These are phyloP conservation scores for Apostasia ramifera DNA, from an alignment of 106 monocot species.

Conservation along the genomic window DNA sequence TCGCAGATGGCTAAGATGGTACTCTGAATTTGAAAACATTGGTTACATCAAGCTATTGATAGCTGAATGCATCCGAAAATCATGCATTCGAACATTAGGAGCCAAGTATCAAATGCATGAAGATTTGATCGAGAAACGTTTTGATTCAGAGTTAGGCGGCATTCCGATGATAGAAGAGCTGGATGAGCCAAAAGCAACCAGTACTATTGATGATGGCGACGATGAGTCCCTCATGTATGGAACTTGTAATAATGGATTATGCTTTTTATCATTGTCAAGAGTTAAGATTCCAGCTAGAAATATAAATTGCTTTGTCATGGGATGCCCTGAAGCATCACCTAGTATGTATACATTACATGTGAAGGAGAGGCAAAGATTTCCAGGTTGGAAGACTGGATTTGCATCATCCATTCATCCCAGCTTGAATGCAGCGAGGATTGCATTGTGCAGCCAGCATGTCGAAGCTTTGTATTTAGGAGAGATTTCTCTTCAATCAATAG, in stretches of 20 bases:
- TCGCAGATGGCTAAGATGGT: constrained; percentile 77
- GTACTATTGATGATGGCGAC: constrained; percentile 6
- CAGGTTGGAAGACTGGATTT: constrained; percentile 87
- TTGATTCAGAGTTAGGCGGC: constrained; percentile 40
- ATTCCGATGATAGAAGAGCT: constrained; percentile 49
- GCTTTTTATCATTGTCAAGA: constrained; percentile 51
- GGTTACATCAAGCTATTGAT: constrained; percentile 53
- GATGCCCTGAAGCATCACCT: constrained; percentile 40
- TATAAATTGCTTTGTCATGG: constrained; percentile 64
- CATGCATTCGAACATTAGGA: constrained; percentile 82
- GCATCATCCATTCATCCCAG: constrained; percentile 46
- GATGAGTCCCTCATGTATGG: constrained; percentile 78
- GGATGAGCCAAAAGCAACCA: constrained; percentile 18
- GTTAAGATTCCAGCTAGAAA: constrained; percentile 31
- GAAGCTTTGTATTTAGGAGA: constrained; percentile 75
- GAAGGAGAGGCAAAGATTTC: constrained; percentile 62
- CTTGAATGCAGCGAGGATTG: constrained; percentile 58
- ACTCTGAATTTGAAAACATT: constrained; percentile 53
- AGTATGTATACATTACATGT: constrained; percentile 61
- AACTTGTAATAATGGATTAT: constrained; percentile 54
- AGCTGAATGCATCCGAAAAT: constrained; percentile 47
- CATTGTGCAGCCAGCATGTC: constrained; percentile 66
- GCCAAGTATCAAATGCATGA: constrained; percentile 75
- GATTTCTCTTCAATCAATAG: constrained; percentile 71
- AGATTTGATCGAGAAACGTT: constrained; percentile 56